Conservation (phyloP, 441 rosid species). For the Bruguiera hainesii region DNA sequence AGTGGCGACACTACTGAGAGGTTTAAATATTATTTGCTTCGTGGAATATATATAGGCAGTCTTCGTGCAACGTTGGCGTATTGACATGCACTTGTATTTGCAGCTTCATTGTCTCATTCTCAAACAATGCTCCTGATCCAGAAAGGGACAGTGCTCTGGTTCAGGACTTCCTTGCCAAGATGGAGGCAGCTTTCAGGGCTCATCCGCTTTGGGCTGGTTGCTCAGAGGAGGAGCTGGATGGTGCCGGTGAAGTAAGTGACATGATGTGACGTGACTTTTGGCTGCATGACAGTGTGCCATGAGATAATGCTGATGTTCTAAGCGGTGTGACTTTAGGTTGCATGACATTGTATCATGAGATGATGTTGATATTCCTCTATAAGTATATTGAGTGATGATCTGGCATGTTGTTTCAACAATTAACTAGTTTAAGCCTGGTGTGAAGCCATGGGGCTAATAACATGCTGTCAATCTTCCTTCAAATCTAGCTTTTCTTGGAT, state of each 20-base stretch:
- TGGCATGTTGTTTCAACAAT: not conserved
- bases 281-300: conserved; percentile 7
- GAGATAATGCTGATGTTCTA: not conserved
- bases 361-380: too few relatives aligned
- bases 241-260: conserved; percentile 78
- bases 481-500: conserved; percentile 2
- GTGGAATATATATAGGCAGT: not conserved
- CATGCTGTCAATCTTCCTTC: not conserved
- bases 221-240: conserved; percentile 92
- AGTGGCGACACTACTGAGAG: too few relatives aligned
- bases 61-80: not conserved
- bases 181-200: conserved; percentile 84
- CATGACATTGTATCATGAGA: not conserved
- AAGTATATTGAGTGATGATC: not conserved
- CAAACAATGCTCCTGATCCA: conserved; percentile 75
- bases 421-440: too few relatives aligned
- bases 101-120: conserved; percentile 82
- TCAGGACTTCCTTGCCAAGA: conserved; percentile 68
- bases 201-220: conserved; percentile 98
- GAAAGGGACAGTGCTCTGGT: conserved; percentile 65
- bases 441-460: too few relatives aligned
- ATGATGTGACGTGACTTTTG: not conserved
- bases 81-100: conserved; percentile 4
- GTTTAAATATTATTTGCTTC: too few relatives aligned
- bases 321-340: not conserved